Conservation (phyloP, 352 stramenopile genomes). For the Elongisporangium undulatum region DNA sequence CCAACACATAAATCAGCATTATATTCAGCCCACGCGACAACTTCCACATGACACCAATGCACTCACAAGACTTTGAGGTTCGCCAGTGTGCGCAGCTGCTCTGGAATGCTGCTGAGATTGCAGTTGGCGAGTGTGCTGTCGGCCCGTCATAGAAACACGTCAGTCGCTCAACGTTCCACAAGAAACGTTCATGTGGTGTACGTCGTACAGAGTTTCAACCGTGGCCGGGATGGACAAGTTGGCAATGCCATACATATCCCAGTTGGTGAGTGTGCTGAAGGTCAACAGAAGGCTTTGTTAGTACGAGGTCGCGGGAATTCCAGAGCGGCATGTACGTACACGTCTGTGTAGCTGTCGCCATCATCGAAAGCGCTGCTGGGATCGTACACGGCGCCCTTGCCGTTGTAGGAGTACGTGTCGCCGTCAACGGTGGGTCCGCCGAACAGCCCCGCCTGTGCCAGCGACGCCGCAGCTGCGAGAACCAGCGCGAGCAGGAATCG, state of each 20-base stretch:
- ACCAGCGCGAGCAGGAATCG: not conserved
- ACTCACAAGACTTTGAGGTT: conserved; percentile 43
- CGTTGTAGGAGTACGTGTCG: conserved; percentile 46
- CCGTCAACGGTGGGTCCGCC: conserved; percentile 20
- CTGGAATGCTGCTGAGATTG: conserved; percentile 32
- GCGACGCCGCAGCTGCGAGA: not conserved
- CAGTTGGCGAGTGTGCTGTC: conserved; percentile 41
- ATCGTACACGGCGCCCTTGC: conserved; percentile 41
- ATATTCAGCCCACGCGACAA: not conserved
- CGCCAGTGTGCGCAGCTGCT: conserved; percentile 35
- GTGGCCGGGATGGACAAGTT: conserved; percentile 44
- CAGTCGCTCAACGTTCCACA: not conserved
- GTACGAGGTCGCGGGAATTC: not conserved
- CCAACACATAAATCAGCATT: conserved; percentile 1
- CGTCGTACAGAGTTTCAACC: conserved; percentile 41
- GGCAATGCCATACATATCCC: conserved; percentile 34
- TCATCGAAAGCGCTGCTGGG: conserved; percentile 35
- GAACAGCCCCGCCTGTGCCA: not conserved
- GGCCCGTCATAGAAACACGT: not conserved
- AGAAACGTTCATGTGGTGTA: not conserved
- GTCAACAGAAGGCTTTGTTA: not conserved
- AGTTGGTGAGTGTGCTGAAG: conserved; percentile 53
- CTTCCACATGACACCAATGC: not conserved
- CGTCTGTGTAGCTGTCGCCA: conserved; percentile 42
- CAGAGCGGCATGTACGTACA: conserved; percentile 20